Evolutionary conservation across 2,329 filamentous ascomycete genomes (phyloP).

Genomic region (Cladobotryum mycophilum): DNA sequence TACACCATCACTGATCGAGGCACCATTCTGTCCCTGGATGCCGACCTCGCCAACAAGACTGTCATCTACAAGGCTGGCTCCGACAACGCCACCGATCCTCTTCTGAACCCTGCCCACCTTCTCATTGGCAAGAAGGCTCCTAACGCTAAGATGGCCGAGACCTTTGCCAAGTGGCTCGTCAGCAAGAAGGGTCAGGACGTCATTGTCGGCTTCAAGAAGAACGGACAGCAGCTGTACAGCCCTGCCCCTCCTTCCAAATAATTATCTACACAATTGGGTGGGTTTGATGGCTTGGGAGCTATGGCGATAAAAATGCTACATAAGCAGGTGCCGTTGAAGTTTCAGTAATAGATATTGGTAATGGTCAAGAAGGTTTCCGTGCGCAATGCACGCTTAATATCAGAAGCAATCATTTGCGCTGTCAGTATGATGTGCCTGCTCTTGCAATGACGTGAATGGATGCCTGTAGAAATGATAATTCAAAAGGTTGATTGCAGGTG

Average conservation of each 20-base stretch:
- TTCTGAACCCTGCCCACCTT: conserved; percentile 39
- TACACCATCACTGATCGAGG: conserved; percentile 43
- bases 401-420: no score
- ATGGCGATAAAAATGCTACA: no score
- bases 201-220: conserved; percentile 31
- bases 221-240: conserved; percentile 31
- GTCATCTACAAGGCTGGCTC: conserved; percentile 31
- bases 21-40: conserved; percentile 35
- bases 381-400: no score
- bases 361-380: no score
- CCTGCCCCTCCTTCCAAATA: conserved; percentile 22
- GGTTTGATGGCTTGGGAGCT: no score
- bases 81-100: conserved; percentile 29
- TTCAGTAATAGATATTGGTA: no score
- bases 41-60: conserved; percentile 26
- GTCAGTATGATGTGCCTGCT: no score
- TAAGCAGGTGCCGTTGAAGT: no score
- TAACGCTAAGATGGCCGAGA: conserved; percentile 27
- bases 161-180: conserved; percentile 36
- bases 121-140: conserved; percentile 30
- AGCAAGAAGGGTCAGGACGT: conserved; percentile 30
- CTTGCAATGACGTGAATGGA: no score
- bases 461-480: no score
- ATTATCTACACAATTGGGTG: no score
- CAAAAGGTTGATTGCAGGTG: no score